Evolutionary conservation across 306 rosid species (phyloP), one percentile per base, ranked within the genome.

Genomic region (Casuarina equisetifolia): DNA sequence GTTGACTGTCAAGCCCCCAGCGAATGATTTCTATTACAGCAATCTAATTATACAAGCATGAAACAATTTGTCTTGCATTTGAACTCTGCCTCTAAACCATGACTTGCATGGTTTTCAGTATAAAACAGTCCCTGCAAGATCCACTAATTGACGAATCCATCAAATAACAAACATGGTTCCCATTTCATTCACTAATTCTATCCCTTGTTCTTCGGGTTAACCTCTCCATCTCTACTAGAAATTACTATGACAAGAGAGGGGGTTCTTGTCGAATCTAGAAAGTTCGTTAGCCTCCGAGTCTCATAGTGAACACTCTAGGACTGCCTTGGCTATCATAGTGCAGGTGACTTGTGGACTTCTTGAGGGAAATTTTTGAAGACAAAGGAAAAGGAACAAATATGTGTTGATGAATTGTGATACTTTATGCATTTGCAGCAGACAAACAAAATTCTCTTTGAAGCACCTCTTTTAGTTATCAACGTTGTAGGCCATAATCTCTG

Each of bases 1-100:
- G 93, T 80, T 79, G 70, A 72, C 69, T 68, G 19, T 40, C 32
- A 42, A 46, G 32, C 76, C 50, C 50, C 6, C 39, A 16, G 51
- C 76, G n/a, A 46, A 45, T 7, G 11, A 62, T 62, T 44, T 67
- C 43, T 40, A 40, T 17, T 67, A 17, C 25, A 6, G 50, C 19
- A 67, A 36, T 66, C 48, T 40, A 16, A 9, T 42, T 4, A 17
- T 67, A 67, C 13, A n/a, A 67, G 32, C 46, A 17, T 67, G 49
- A 58, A 58, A 9, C 15, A 6, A 40, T 7, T 12, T 42, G 32
- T 42, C 15, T 67, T 8, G 50, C 48, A 67, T 8, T 2, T 42
- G 71, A 40, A n/a, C 71, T 67, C 35, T 67, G 20, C 15, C 46
- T 9, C 50, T 9, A 42, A 42, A 50, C 50, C 50, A 42, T 67